Evolutionary conservation across 139 green algal species (phyloP).

Genomic region (Chlamydomonas schloesseri): DNA sequence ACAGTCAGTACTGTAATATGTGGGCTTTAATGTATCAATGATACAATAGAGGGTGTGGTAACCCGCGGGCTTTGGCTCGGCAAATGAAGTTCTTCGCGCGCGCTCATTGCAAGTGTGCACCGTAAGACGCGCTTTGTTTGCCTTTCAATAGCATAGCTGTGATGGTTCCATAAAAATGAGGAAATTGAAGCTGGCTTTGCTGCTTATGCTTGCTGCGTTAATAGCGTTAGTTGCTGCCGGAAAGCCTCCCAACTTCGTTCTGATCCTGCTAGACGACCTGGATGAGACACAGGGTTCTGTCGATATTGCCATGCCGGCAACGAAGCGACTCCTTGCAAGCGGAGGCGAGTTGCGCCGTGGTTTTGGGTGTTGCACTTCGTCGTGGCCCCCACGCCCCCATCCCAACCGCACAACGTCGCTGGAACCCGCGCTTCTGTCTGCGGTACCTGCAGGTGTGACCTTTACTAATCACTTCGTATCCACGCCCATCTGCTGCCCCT

Average conservation of each 20-base stretch:
- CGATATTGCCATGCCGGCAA: constrained; percentile 9
- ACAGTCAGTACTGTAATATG: no score
- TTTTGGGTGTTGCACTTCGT: background rate
- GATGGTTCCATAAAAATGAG: background rate
- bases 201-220: background rate
- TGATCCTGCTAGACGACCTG: constrained; percentile 38
- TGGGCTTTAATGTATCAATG: no score
- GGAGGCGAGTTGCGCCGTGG: background rate
- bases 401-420: no score
- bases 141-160: no score
- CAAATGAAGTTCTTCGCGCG: no score
- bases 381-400: background rate
- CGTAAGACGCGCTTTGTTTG: no score
- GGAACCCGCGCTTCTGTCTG: no score
- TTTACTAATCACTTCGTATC: constrained; percentile 20
- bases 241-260: constrained; percentile 26
- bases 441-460: constrained; percentile 18
- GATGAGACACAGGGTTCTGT: background rate
- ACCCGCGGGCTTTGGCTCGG: no score
- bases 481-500: constrained; percentile 50
- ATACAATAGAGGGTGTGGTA: no score
- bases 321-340: background rate
- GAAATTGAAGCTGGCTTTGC: background rate
- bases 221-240: background rate
- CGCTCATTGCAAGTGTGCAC: no score